Evolutionary conservation across 768 basidiomycete species (phyloP).

Genomic region (Russula compacta): DNA sequence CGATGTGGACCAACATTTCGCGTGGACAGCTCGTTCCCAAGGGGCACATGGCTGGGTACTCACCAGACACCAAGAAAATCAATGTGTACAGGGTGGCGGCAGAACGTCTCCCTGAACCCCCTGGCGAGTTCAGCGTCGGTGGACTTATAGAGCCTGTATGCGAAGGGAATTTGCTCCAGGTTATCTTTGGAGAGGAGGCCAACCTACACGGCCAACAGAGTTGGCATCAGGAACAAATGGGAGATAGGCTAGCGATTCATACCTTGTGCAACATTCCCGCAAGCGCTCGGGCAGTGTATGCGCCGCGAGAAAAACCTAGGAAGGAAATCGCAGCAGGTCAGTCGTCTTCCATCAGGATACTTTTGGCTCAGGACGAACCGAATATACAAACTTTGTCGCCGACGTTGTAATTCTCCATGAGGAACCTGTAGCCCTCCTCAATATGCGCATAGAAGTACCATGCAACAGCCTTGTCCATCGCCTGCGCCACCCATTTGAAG

Average conservation of each 20-base stretch:
- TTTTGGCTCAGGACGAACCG: slow-evolving; percentile 31
- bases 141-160: slow-evolving; percentile 61
- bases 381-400: slow-evolving; percentile 74
- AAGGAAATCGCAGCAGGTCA: not conserved
- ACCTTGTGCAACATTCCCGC: slow-evolving; percentile 65
- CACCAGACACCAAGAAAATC: slow-evolving; percentile 80
- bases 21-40: not conserved
- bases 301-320: slow-evolving; percentile 74
- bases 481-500: slow-evolving; percentile 47
- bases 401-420: slow-evolving; percentile 68
- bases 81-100: slow-evolving; percentile 52
- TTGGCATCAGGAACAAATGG: not conserved
- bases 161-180: slow-evolving; percentile 59
- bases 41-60: not conserved
- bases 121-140: slow-evolving; percentile 40
- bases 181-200: slow-evolving; percentile 66
- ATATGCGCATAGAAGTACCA: slow-evolving; percentile 72
- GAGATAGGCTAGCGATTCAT: slow-evolving; percentile 24
- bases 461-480: slow-evolving; percentile 61
- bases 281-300: slow-evolving; percentile 59
- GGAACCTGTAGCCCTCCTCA: slow-evolving; percentile 63
- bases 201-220: slow-evolving; percentile 34
- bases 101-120: slow-evolving; percentile 69
- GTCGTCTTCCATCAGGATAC: slow-evolving; percentile 7
- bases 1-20: not conserved